Evolutionary conservation across 2,329 filamentous ascomycete genomes (phyloP).

Genomic region (Aspergillus sp.): DNA sequence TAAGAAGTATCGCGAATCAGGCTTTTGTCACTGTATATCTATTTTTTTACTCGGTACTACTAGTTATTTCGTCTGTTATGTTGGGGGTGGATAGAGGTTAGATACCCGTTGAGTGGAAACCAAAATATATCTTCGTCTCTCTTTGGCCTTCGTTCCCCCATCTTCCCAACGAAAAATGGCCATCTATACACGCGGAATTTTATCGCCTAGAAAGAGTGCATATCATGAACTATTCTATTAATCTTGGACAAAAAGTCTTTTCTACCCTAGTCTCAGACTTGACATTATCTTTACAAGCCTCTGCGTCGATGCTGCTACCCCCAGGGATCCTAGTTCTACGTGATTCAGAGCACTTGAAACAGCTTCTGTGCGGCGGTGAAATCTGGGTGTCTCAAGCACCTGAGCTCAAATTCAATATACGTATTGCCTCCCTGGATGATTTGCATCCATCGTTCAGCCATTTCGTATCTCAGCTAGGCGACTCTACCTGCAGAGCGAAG

Average conservation of each 20-base stretch:
- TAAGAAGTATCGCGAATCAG: too few species aligned
- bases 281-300: constrained; percentile 22
- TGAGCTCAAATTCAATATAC: constrained; percentile 28
- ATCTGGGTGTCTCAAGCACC: constrained; percentile 32
- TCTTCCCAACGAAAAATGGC: not conserved
- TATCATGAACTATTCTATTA: constrained; percentile 23
- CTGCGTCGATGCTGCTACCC: constrained; percentile 14
- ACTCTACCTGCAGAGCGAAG: constrained; percentile 26
- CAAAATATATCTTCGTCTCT: not conserved
- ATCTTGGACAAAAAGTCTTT: constrained; percentile 22
- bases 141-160: not conserved
- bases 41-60: too few species aligned
- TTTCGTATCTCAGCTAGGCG: constrained; percentile 20
- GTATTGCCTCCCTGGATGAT: constrained; percentile 14
- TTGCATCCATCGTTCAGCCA: not conserved
- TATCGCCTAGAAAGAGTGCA: not conserved
- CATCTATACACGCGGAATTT: not conserved
- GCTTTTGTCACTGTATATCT: too few species aligned
- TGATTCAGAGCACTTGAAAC: not conserved
- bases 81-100: too few species aligned
- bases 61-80: too few species aligned
- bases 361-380: constrained; percentile 8
- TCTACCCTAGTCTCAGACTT: constrained; percentile 14
- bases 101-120: not conserved
- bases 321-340: not conserved